Base-by-base conservation (phyloP, 2,329 filamentous ascomycete species). In the Bipolaris sorokiniana region DNA sequence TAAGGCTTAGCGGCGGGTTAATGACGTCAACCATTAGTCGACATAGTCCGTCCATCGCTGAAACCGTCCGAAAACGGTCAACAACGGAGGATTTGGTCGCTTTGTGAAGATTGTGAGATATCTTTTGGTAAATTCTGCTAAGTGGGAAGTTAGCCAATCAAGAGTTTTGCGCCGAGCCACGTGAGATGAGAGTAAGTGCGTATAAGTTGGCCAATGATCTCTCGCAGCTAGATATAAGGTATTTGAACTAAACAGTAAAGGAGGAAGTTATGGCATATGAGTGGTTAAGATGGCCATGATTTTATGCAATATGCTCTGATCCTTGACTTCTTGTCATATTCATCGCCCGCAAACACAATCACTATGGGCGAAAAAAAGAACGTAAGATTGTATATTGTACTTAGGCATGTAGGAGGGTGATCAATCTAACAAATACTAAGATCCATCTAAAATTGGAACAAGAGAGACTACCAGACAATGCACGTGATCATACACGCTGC, bases 21-120 rank as follows among this genome's bases (percentile, higher is more conserved):
- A 56, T 72, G 68, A 72, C 69, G 68, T 72, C 63, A 62, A 67
- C 51, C 56, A 69, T 53, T 56, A 48, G 18, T 46, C 33, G 4
- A 10, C 33, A 48, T 40, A 33, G 28, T 22, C 33, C 15, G 18
- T 48, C 34, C n/a, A 13, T 37, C 16, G 40, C 6, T 33, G 37
- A 22, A 26, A 51, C 28, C 41, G 41, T 36, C 5, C 13, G 42
- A 40, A 40, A 13, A 37, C 4, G 2, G 26, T 31, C 18, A 26
- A 18, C 22, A 45, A 10, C 28, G 5, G 5, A 45, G 16, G n/a
- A 7, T 18, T n/a, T 42, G 31, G 16, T 41, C 1, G 28, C n/a
- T 9, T 5, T 33, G 22, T n/a, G 18, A 13, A 5, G 7, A 11
- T 26, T n/a, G 31, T n/a, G 6, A n/a, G 10, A 20, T 7, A 47